phyloP scores from a whole-genome alignment of 768 basidiomycete species.

The Gelatoporia subvermispora region DNA sequence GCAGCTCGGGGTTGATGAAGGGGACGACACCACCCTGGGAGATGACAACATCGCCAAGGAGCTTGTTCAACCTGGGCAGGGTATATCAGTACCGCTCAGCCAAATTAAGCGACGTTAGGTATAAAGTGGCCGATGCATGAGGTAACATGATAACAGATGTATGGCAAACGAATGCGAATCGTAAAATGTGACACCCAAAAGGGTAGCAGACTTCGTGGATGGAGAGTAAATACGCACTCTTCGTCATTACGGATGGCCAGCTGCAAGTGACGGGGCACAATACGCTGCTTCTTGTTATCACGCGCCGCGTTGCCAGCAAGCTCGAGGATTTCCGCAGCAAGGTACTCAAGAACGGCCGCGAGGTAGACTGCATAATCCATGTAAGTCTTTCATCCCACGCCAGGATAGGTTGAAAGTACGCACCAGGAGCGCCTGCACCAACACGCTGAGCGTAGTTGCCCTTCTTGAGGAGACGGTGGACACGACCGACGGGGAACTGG shows the following conservation, averaged over 20 bases:
- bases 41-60: slow-evolving; percentile 62
- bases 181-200: not conserved
- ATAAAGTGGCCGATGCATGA: not conserved
- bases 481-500: slow-evolving; percentile 80
- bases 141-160: no score
- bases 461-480: slow-evolving; percentile 71
- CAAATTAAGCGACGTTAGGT: not conserved
- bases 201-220: not conserved
- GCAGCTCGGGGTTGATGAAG: slow-evolving; percentile 48
- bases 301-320: slow-evolving; percentile 76
- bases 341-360: slow-evolving; percentile 82
- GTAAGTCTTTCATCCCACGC: not conserved
- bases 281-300: slow-evolving; percentile 80
- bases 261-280: slow-evolving; percentile 74
- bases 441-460: slow-evolving; percentile 72
- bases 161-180: no score
- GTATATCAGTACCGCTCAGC: not conserved
- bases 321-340: slow-evolving; percentile 83
- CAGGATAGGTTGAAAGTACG: slow-evolving; percentile 12
- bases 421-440: slow-evolving; percentile 65
- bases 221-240: slow-evolving; percentile 38
- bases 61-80: slow-evolving; percentile 44
- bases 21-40: slow-evolving; percentile 73
- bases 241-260: slow-evolving; percentile 76
- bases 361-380: slow-evolving; percentile 54